Base-by-base conservation (phyloP, 805 yeast species). In the Candida saitoana region DNA sequence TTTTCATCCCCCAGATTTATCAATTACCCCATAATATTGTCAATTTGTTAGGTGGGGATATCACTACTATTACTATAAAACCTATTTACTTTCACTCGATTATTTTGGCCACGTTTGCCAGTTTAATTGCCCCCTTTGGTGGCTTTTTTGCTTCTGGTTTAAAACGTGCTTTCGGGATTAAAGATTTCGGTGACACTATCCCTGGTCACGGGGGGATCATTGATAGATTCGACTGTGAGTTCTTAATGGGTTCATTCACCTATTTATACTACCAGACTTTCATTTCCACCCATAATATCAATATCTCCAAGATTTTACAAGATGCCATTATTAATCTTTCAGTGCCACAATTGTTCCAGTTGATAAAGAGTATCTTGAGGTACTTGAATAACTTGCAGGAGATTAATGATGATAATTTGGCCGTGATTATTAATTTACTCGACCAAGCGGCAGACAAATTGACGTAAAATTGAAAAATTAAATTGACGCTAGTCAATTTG, bases 201-300 rank as follows among this genome's bases (percentile, higher is more conserved):
- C 99, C 99, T 12, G 99, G 99, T 24, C 99, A 93, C 60, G 99
- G 99, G 49, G 99, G 99, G 52, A 83, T 93, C 51, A 90, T 97
- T 18, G 99, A 93, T 62, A 79, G 99, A 67, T 83, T 93, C 71
- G 99, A 93, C 67, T 93, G 99, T 67, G 98, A 93, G 67, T 93
- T 91, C 60, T 71, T 93, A 53, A 93, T 93, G 98, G 99, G 99
- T 9, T 87, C 95, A 31, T 93, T 93, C 60, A 77, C 93, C 25
- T 90, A 89, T 59, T 72, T 93, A 50, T 93, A 93, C 67, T 90
- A 83, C 64, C 96, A 91, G 63, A 87, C 96, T 2, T 93, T 93
- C 61, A 77, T 93, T 50, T 81, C 91, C 29, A 77, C 79, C 34
- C 78, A 79, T 49, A 80, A 83, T 60, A 68, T 82, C 48, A 82